Base-by-base conservation (phyloP, 2,329 filamentous ascomycete genomes). In the Fusarium setosum region DNA sequence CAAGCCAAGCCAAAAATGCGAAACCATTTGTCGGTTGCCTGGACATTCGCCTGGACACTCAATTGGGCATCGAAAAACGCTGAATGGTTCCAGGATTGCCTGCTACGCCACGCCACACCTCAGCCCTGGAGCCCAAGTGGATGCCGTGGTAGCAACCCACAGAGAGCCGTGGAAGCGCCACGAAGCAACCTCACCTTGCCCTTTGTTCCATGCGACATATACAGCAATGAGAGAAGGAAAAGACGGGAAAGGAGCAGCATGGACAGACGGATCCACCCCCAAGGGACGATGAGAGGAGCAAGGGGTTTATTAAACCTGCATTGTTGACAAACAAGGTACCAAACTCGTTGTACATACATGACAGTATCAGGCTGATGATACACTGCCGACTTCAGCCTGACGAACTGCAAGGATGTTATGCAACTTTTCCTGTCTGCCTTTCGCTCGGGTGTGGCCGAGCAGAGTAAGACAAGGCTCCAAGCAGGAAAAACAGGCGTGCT, bases 131-230 rank as follows among this genome's bases (percentile, higher is more conserved):
- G 64, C 64, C 56, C 47, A 59, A 65, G 66, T 69, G 66, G 66
- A 56, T 62, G 56, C 59, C 21, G 38, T 23, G 31, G 35, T 34
- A 56, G 50, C 52, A 56, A 53, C 37, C 59, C 52, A 51, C 63
- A 67, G 69, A 72, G 58, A 24, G 54, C 44, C 60, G 53, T 71
- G 69, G 69, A 72, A 72, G 65, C 62, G 57, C 63, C 66, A 67
- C 60, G 68, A 71, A 71, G 41, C 41, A 32, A 56, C 40, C 34
- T n/a, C n/a, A n/a, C n/a, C n/a, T n/a, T n/a, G 45, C 47, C 32
- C 32, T 50, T 35, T 21, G 23, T 23, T 21, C 9, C 35, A 31
- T n/a, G n/a, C n/a, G n/a, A n/a, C n/a, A n/a, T n/a, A n/a, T n/a
- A 8, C 5, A 12, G 17, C n/a, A 18, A 10, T 6, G 23, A 24